Evolutionary conservation across 2,329 filamentous ascomycete species (phyloP), one percentile per base, ranked within the genome.

Genomic region (Fusarium xyrophilum): DNA sequence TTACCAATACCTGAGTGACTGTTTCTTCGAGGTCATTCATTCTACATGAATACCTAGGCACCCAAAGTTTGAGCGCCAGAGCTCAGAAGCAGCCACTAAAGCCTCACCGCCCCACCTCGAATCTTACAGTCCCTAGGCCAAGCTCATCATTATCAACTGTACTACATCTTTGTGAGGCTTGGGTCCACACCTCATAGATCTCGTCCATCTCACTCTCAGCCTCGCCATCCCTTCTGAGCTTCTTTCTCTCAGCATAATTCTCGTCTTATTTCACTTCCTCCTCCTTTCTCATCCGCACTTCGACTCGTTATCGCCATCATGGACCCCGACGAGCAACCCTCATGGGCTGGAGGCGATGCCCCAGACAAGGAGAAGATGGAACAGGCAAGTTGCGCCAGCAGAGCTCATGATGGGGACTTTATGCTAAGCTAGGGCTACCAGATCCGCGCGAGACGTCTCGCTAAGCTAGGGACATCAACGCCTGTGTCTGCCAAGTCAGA

Each of bases 311-410:
- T 55, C 35, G 52, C 57, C 50, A 51, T 69, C 65, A 80, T 86
- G 84, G 83, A 86, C 68, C 79, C 82, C 17, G 81, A 81, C 76
- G 79, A 83, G 60, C 79, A 81, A 69, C 78, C 75, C 23, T 76
- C 79, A 25, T 77, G 77, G 69, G 73, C 76, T 43, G 78, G 78
- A 70, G 79, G 79, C 50, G 86, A 87, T 71, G 85, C 83, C 63
- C 85, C 85, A 25, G 85, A 87, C 71, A 82, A 84, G 73, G 84
- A 86, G 75, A 86, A 84, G 75, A 87, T 87, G 84, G 85, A 86
- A 63, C 82, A 86, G 82, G 84, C 82, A 76, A 74, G 77, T 65
- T 54, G 62, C 59, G 60, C 58, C 40, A 44, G 39, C 57, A 43
- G 56, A 48, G 46, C 60, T 62, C 62, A 66, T 65, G 65, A 64